A percentile compares a stretch with the other conserved stretches of the same genome.
Conservation (phyloP, 495 filamentous ascomycete species). For the Amphirosellinia nigrospora region DNA sequence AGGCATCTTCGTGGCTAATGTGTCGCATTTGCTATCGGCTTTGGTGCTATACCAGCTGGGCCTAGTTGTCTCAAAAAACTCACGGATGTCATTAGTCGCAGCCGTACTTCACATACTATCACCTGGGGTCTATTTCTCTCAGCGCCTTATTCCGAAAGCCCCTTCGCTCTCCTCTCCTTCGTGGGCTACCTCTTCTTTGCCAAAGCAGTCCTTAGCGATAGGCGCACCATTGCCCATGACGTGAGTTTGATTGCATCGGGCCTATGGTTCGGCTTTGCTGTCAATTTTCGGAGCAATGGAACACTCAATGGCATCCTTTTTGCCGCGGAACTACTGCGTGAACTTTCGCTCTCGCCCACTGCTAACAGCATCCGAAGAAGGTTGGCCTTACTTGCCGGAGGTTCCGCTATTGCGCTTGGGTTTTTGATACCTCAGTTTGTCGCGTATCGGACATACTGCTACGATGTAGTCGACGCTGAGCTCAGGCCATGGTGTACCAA, state of each 20-base stretch:
- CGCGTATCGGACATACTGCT: slow-evolving; percentile 78
- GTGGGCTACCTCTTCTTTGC: slow-evolving; percentile 73
- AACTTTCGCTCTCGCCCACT: slow-evolving; percentile 57
- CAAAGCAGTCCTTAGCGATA: slow-evolving; percentile 50
- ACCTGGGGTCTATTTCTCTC: slow-evolving; percentile 88
- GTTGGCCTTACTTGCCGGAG: slow-evolving; percentile 64
- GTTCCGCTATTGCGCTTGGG: slow-evolving; percentile 68
- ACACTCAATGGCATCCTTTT: slow-evolving; percentile 76
- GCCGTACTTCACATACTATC: slow-evolving; percentile 79
- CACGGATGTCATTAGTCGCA: slow-evolving; percentile 66
- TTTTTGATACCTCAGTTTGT: slow-evolving; percentile 73
- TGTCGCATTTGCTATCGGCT: slow-evolving; percentile 76
- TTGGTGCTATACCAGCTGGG: slow-evolving; percentile 71
- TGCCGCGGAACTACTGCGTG: slow-evolving; percentile 44
- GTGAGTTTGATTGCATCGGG: slow-evolving; percentile 64
- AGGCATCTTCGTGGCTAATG: slow-evolving; percentile 69
- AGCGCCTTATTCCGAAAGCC: slow-evolving; percentile 82
- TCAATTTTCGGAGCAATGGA: slow-evolving; percentile 83
- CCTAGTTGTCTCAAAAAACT: slow-evolving; percentile 48
- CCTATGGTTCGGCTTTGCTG: slow-evolving; percentile 72
- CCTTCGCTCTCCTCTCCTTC: slow-evolving; percentile 81
- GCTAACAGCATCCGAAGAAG: slow-evolving; percentile 53
- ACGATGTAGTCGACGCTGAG: slow-evolving; percentile 31
- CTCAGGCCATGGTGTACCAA: slow-evolving; percentile 76
- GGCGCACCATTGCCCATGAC: slow-evolving; percentile 34